Base-by-base conservation (phyloP, 345 rosid species). In the Dovyalis caffra region DNA sequence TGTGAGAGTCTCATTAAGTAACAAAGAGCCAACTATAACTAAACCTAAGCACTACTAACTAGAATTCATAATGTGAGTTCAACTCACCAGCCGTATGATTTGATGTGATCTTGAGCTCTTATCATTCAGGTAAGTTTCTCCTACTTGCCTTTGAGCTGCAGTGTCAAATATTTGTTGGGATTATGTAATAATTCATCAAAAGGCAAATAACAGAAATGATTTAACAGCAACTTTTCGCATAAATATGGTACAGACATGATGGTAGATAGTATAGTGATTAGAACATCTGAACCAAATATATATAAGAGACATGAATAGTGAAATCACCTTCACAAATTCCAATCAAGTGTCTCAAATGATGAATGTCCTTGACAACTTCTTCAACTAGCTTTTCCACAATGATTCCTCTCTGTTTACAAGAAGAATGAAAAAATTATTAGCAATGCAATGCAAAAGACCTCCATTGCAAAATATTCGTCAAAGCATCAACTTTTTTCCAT, bases 81-180 rank as follows among this genome's bases (percentile, higher is more conserved):
- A 56, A 63, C 88, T 86, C 85, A 95, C 99, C 91, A 95, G 88
- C 87, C 97, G 85, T 77, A 92, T 91, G 75, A 95, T 95, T 85
- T 92, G 99, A 88, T 95, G 99, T 45, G 99, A 95, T 82, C 97
- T 88, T 72, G 99, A 95, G 85, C 97, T 95, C 78, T 91, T 89
- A 77, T 95, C 97, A 73, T 95, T 95, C 64, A 95, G 74, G 78
- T 92, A 82, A 65, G 99, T 95, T 87, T 95, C 97, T 70, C 99
- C 97, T 35, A 95, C 95, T 83, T 95, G 97, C 85, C 99, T 85
- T 83, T 95, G 97, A 64, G 92, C 99, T 95, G 94, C 80, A 78
- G 68, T 75, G 62, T 64, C 28, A 71, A 76, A 69, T 66, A 35
- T 64, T 33, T 61, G 25, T 45, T 45, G 15, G 51, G 51, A 45